Evolutionary conservation across 768 basidiomycete species (phyloP).

Genomic region (Suillus weaverae): DNA sequence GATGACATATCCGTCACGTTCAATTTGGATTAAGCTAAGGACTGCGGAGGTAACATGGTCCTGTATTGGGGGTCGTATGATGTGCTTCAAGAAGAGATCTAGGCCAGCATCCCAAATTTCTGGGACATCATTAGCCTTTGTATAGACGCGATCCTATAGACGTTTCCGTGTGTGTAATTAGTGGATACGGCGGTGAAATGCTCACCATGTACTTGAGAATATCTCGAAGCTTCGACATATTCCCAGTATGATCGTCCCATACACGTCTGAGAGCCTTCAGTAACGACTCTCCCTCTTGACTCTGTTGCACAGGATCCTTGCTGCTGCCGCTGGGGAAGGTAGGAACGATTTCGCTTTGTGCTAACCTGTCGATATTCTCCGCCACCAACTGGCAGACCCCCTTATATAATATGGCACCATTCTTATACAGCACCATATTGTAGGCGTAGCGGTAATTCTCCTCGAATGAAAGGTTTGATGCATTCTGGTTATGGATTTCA

Average conservation of each 20-base stretch:
- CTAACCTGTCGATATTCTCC: slow-evolving; percentile 81
- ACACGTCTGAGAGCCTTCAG: slow-evolving; percentile 80
- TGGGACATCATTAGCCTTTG: slow-evolving; percentile 70
- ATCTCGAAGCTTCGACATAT: slow-evolving; percentile 85
- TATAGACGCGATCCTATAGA: slow-evolving; percentile 86
- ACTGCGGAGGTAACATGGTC: slow-evolving; percentile 81
- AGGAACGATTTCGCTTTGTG: slow-evolving; percentile 73
- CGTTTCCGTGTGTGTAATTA: slow-evolving; percentile 13
- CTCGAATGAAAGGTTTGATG: slow-evolving; percentile 84
- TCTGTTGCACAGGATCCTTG: slow-evolving; percentile 70
- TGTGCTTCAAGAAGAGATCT: slow-evolving; percentile 77
- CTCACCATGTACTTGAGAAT: slow-evolving; percentile 95
- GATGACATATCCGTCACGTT: slow-evolving; percentile 88
- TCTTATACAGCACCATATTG: slow-evolving; percentile 88
- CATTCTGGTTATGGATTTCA: slow-evolving; percentile 95
- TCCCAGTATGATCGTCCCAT: slow-evolving; percentile 92
- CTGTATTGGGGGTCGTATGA: slow-evolving; percentile 80
- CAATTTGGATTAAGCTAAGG: slow-evolving; percentile 82
- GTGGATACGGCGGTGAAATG: slow-evolving; percentile 1
- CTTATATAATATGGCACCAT: slow-evolving; percentile 83
- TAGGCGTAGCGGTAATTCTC: slow-evolving; percentile 94
- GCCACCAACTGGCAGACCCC: slow-evolving; percentile 78
- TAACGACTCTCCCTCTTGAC: slow-evolving; percentile 81
- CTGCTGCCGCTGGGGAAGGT: slow-evolving; percentile 74
- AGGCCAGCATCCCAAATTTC: slow-evolving; percentile 81